Evolutionary conservation across 495 filamentous ascomycete genomes (phyloP).

Genomic region (Annulohypoxylon bovei): DNA sequence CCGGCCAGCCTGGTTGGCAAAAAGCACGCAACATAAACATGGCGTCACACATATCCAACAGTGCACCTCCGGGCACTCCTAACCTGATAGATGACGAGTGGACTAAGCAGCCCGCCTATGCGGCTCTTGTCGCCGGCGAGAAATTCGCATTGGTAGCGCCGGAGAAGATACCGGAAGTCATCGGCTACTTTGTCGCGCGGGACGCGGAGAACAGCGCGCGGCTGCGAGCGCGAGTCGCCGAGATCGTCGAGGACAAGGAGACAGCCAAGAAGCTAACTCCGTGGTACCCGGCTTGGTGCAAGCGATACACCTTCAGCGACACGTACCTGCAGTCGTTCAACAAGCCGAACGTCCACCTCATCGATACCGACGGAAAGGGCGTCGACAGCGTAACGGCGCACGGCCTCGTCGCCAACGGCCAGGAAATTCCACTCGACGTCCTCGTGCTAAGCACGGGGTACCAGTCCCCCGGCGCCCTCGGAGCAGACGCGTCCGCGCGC

Average conservation of each 20-base stretch:
- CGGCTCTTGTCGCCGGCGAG: conserved; percentile 46
- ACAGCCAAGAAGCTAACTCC: conserved; percentile 55
- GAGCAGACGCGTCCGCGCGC: conserved; percentile 45
- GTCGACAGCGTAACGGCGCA: conserved; percentile 50
- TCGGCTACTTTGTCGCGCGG: conserved; percentile 44
- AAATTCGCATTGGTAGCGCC: conserved; percentile 39
- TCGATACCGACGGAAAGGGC: conserved; percentile 66
- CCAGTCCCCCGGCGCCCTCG: conserved; percentile 43
- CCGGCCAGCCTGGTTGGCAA: conserved; percentile 57
- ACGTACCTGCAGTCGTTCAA: conserved; percentile 59
- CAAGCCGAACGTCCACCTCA: conserved; percentile 56
- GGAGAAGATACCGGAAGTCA: conserved; percentile 49
- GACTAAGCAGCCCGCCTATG: conserved; percentile 47
- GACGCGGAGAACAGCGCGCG: conserved; percentile 41
- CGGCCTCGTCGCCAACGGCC: conserved; percentile 52
- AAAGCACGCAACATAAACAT: conserved; percentile 51
- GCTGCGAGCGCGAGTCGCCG: conserved; percentile 51
- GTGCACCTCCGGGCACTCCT: conserved; percentile 37
- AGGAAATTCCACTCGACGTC: conserved; percentile 58
- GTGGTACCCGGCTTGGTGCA: conserved; percentile 60
- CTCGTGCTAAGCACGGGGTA: conserved; percentile 63
- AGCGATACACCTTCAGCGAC: conserved; percentile 59
- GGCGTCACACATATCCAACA: conserved; percentile 41
- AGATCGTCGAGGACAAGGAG: conserved; percentile 55
- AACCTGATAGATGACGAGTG: conserved; percentile 57